Conservation (phyloP, 2,329 filamentous ascomycete genomes). For the Fonsecaea nubica region DNA sequence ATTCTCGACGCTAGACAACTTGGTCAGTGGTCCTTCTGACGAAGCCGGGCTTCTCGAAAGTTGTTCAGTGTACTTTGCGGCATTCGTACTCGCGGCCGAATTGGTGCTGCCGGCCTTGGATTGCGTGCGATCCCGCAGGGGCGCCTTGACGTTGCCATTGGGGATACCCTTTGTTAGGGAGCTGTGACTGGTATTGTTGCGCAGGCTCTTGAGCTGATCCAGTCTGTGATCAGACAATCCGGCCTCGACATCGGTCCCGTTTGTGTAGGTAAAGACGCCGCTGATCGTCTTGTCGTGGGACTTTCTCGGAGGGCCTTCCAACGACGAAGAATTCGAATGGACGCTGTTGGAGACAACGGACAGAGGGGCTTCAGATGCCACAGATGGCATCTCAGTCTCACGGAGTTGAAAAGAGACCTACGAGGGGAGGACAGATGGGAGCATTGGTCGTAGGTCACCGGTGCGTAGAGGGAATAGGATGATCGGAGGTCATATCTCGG, state of each 20-base stretch:
- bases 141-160: slow-evolving; percentile 54
- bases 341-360: slow-evolving; percentile 43
- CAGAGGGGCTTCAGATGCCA: slow-evolving; percentile 36
- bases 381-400: slow-evolving; percentile 36
- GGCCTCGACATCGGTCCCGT: slow-evolving; percentile 53
- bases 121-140: slow-evolving; percentile 48
- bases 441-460: slow-evolving; percentile 32
- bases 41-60: slow-evolving; percentile 41
- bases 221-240: slow-evolving; percentile 48
- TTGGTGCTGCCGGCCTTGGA: slow-evolving; percentile 58
- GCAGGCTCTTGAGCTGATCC: slow-evolving; percentile 44
- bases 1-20: slow-evolving; percentile 38
- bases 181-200: slow-evolving; percentile 41
- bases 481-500: slow-evolving; percentile 29
- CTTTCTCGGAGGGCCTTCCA: slow-evolving; percentile 51
- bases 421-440: slow-evolving; percentile 12
- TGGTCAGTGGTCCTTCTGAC: slow-evolving; percentile 35
- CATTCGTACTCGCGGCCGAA: slow-evolving; percentile 45
- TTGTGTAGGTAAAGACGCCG: slow-evolving; percentile 56
- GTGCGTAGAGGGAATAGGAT: slow-evolving; percentile 11
- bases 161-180: slow-evolving; percentile 47
- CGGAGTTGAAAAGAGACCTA: slow-evolving; percentile 10
- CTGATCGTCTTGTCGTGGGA: slow-evolving; percentile 53
- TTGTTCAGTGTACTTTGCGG: slow-evolving; percentile 43
- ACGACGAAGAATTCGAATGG: slow-evolving; percentile 41